A percentile compares a stretch with the other conserved stretches of the same genome.
These are phyloP conservation scores for Rhodotorula glutinis DNA, from an alignment of 1,284 basidiomycete species.

Conservation along the genomic window DNA sequence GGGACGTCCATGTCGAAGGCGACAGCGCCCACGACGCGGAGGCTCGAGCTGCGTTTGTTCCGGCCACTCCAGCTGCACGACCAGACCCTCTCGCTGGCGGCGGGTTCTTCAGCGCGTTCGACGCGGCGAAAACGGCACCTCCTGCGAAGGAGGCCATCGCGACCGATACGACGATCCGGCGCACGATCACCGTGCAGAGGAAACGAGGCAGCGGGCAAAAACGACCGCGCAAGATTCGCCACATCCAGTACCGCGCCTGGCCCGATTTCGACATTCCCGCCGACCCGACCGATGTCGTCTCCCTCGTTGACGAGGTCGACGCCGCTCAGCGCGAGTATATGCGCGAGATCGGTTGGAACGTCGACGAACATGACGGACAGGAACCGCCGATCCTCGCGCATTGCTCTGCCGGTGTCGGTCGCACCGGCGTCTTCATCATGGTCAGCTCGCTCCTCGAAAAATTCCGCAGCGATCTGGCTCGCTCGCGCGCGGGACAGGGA, in stretches of 20 bases:
- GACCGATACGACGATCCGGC: slow-evolving; percentile 32
- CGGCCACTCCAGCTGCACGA: neutral
- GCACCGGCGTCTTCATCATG: slow-evolving; percentile 86
- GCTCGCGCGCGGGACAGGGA: neutral
- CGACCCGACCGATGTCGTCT: slow-evolving; percentile 67
- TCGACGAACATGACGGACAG: slow-evolving; percentile 16
- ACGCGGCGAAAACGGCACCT: slow-evolving; percentile 4
- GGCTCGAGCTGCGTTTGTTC: slow-evolving; percentile 21
- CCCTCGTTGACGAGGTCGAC: slow-evolving; percentile 63
- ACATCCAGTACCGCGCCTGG: slow-evolving; percentile 88
- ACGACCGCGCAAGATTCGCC: slow-evolving; percentile 55
- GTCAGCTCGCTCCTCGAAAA: slow-evolving; percentile 81
- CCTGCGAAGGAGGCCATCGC: neutral
- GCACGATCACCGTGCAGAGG: slow-evolving; percentile 37
- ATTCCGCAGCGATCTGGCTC: slow-evolving; percentile 50
- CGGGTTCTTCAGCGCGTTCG: slow-evolving; percentile 44
- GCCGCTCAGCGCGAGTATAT: slow-evolving; percentile 58
- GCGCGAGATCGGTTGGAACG: slow-evolving; percentile 45
- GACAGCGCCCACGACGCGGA: slow-evolving; percentile 42
- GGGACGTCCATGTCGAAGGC: slow-evolving; percentile 33
- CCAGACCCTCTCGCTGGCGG: neutral
- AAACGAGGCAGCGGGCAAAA: slow-evolving; percentile 3
- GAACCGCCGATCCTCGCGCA: slow-evolving; percentile 51
- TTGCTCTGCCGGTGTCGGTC: slow-evolving; percentile 79
- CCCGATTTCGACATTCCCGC: slow-evolving; percentile 91